Conservation (phyloP, 1,284 basidiomycete species). For the Puccinia triticina region DNA sequence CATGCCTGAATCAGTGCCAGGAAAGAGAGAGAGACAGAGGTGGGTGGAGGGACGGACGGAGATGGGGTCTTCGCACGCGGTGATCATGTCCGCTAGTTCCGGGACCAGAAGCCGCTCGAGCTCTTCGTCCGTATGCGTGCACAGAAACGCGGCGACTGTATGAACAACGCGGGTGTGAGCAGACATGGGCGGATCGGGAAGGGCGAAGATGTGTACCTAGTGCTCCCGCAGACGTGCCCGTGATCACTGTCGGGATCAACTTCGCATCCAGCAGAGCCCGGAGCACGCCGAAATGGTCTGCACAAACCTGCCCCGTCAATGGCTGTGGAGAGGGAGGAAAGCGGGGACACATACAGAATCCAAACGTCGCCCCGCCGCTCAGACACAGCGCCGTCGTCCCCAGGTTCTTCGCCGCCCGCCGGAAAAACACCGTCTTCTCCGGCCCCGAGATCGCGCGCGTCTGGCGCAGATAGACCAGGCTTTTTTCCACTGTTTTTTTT, state of each 20-base stretch:
- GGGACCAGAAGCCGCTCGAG: constrained; percentile 76
- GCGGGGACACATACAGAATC: constrained; percentile 66
- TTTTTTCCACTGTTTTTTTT: constrained; percentile 57
- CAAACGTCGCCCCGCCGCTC: constrained; percentile 90
- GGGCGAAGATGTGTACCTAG: constrained; percentile 62
- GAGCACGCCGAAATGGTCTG: constrained; percentile 81
- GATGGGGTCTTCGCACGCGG: constrained; percentile 79
- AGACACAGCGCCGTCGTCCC: constrained; percentile 89
- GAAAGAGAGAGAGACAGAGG: background rate
- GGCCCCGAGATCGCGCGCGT: constrained; percentile 75
- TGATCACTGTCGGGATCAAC: constrained; percentile 82
- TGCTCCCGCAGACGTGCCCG: constrained; percentile 88
- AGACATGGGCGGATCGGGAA: too few species aligned
- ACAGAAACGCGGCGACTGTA: constrained; percentile 68
- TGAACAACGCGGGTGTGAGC: too few species aligned
- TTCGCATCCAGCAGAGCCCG: constrained; percentile 86
- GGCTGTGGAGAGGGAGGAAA: background rate
- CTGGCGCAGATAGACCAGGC: constrained; percentile 72
- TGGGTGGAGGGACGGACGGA: background rate
- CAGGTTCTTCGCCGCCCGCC: constrained; percentile 81
- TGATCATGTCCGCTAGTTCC: constrained; percentile 80
- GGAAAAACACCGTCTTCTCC: constrained; percentile 91
- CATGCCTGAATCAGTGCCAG: too few species aligned
- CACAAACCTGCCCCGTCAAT: constrained; percentile 33
- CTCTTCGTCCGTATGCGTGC: constrained; percentile 88